phyloP scores from a whole-genome alignment of 2,329 filamentous ascomycete species.

The Neofusicoccum cordaticola region DNA sequence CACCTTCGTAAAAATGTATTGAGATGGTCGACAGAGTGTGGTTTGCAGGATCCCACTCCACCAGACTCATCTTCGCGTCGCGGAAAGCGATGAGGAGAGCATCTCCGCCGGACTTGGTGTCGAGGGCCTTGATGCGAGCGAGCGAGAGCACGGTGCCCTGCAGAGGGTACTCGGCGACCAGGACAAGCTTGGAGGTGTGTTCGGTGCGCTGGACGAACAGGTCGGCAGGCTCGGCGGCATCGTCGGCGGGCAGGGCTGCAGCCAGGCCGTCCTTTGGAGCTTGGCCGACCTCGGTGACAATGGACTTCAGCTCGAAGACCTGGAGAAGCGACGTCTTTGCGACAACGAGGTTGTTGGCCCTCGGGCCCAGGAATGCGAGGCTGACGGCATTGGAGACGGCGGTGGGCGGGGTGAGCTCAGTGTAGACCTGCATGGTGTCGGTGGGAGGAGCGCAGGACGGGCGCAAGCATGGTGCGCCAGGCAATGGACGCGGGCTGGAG shows the following conservation, averaged over 20 bases:
- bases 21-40: slow-evolving; percentile 82
- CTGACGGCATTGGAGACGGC: slow-evolving; percentile 86
- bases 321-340: slow-evolving; percentile 91
- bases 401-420: slow-evolving; percentile 89
- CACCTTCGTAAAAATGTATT: slow-evolving; percentile 97
- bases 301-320: slow-evolving; percentile 73
- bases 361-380: slow-evolving; percentile 72
- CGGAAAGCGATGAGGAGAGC: slow-evolving; percentile 79
- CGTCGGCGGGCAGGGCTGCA: slow-evolving; percentile 52
- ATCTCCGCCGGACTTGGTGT: slow-evolving; percentile 77
- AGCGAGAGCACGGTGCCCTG: slow-evolving; percentile 83
- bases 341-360: slow-evolving; percentile 81
- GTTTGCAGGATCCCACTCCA: slow-evolving; percentile 87
- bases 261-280: slow-evolving; percentile 29
- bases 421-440: slow-evolving; percentile 86
- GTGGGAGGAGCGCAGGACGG: background rate
- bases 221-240: slow-evolving; percentile 32
- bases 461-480: slow-evolving; percentile 12
- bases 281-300: slow-evolving; percentile 57
- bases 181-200: slow-evolving; percentile 73
- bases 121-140: slow-evolving; percentile 69
- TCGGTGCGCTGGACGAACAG: slow-evolving; percentile 52
- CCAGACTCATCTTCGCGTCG: slow-evolving; percentile 87
- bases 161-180: slow-evolving; percentile 79
- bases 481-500: background rate